phyloP scores from a whole-genome alignment of 371 early-diverging fungal genomes.

The Amoeboaphelidium occidentale region DNA sequence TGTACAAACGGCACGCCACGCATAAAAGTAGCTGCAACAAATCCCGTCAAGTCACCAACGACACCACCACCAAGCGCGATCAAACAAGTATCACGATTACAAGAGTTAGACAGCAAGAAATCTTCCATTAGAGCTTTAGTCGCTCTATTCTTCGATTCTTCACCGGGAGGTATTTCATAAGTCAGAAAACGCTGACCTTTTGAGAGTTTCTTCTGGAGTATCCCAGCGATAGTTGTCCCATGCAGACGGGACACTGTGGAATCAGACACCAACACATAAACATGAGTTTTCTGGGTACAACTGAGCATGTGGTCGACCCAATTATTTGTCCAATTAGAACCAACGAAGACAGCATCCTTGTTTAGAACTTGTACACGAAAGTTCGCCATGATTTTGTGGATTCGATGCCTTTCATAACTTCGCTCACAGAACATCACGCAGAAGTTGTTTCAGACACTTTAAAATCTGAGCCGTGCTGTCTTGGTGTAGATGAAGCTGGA shows the following conservation, averaged over 20 bases:
- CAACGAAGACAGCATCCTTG: conserved; percentile 1
- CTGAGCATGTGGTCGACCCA: too few relatives aligned
- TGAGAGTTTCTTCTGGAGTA: not conserved
- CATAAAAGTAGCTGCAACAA: conserved; percentile 93
- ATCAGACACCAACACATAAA: too few relatives aligned
- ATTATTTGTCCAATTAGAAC: too few relatives aligned
- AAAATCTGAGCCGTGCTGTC: conserved; percentile 15
- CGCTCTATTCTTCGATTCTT: conserved; percentile 61
- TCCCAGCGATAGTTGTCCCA: not conserved
- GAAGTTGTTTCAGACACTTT: conserved; percentile 16
- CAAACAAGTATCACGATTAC: conserved; percentile 79
- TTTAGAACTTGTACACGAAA: not conserved
- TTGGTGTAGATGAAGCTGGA: conserved; percentile 95
- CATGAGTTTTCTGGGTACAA: too few relatives aligned
- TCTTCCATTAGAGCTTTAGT: conserved; percentile 75
- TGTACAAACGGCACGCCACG: conserved; percentile 80
- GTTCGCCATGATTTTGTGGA: too few relatives aligned
- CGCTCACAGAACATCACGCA: conserved; percentile 3
- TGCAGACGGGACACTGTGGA: too few relatives aligned
- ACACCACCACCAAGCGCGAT: conserved; percentile 93
- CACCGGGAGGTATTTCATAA: conserved; percentile 68
- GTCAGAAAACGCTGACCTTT: conserved; percentile 38
- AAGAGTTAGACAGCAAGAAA: conserved; percentile 52
- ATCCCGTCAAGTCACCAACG: conserved; percentile 77
- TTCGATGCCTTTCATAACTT: too few relatives aligned